A percentile compares a stretch with the other conserved stretches of the same genome.
phyloP scores from a whole-genome alignment of 306 rosid genomes.

The Lablab purpureus region DNA sequence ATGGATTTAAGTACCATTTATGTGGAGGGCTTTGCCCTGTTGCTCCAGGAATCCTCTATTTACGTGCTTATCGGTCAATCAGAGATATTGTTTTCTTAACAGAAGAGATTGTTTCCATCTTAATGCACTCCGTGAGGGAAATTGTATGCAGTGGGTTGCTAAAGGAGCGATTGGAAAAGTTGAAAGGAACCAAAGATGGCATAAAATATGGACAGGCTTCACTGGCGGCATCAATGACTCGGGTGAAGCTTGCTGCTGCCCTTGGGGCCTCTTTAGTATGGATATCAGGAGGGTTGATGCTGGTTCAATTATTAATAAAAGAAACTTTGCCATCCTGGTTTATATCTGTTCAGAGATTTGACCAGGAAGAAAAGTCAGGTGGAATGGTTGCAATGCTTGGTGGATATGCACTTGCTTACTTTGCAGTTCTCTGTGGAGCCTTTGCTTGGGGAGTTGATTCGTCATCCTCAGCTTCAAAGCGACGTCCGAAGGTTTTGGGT shows the following conservation, averaged over 20 bases:
- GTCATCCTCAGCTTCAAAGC: conserved; percentile 76
- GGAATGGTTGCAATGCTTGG: conserved; percentile 87
- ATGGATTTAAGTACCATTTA: conserved; percentile 82
- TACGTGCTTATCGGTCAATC: conserved; percentile 75
- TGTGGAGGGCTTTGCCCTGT: conserved; percentile 82
- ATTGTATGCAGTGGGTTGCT: conserved; percentile 60
- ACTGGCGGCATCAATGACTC: conserved; percentile 73
- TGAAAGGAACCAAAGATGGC: conserved; percentile 57
- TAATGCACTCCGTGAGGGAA: conserved; percentile 83
- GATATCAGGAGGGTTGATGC: conserved; percentile 79
- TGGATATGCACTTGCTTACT: conserved; percentile 91
- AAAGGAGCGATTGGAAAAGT: conserved; percentile 58
- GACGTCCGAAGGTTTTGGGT: conserved; percentile 81
- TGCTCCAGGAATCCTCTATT: conserved; percentile 94
- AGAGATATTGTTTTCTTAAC: conserved; percentile 74
- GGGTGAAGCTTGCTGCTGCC: conserved; percentile 88
- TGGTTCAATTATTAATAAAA: conserved; percentile 81
- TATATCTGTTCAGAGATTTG: conserved; percentile 75
- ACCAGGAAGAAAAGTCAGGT: conserved; percentile 62
- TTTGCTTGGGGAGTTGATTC: conserved; percentile 96
- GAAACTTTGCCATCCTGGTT: conserved; percentile 98
- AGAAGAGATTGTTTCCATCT: conserved; percentile 77
- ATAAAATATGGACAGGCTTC: conserved; percentile 71
- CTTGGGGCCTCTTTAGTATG: conserved; percentile 91
- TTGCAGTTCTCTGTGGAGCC: conserved; percentile 81